A percentile compares a stretch with the other conserved stretches of the same genome.
Conservation (phyloP, 768 basidiomycete species). For the Russula sp. region DNA sequence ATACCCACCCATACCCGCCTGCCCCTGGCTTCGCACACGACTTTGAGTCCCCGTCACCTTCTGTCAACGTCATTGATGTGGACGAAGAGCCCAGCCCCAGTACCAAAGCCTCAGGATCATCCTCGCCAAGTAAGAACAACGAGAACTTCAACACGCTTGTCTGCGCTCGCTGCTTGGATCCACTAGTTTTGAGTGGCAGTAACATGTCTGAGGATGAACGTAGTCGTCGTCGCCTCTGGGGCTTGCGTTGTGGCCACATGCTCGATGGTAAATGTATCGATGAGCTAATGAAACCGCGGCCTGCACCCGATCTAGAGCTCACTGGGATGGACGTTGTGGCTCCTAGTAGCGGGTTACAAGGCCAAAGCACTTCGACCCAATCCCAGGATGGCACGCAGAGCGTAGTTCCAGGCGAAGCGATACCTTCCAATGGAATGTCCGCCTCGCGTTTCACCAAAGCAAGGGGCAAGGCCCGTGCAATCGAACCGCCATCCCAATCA, state of each 20-base stretch:
- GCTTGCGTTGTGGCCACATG: constrained; percentile 71
- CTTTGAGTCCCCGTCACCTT: constrained; percentile 47
- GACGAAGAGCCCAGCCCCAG: constrained; percentile 39
- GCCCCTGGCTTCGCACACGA: constrained; percentile 67
- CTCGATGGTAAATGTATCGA: constrained; percentile 74
- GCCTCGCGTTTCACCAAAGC: not conserved
- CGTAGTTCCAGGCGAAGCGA: not conserved
- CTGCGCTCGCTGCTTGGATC: constrained; percentile 65
- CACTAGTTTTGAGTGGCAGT: constrained; percentile 53
- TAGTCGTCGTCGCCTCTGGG: constrained; percentile 57
- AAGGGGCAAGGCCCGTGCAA: constrained; percentile 2
- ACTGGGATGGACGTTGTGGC: not conserved
- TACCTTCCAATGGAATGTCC: not conserved
- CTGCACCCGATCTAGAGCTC: constrained; percentile 2
- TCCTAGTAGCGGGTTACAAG: not conserved
- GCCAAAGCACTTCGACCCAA: constrained; percentile 6
- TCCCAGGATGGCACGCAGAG: not conserved
- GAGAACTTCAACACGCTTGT: constrained; percentile 50
- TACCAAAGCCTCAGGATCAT: constrained; percentile 31
- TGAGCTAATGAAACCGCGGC: constrained; percentile 50
- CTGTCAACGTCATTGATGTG: constrained; percentile 49
- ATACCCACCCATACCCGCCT: constrained; percentile 59
- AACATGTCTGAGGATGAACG: constrained; percentile 44
- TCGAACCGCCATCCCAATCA: constrained; percentile 5
- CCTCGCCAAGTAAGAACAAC: constrained; percentile 33